Base-by-base conservation (phyloP, 345 rosid genomes). In the Erodium maritimum region DNA sequence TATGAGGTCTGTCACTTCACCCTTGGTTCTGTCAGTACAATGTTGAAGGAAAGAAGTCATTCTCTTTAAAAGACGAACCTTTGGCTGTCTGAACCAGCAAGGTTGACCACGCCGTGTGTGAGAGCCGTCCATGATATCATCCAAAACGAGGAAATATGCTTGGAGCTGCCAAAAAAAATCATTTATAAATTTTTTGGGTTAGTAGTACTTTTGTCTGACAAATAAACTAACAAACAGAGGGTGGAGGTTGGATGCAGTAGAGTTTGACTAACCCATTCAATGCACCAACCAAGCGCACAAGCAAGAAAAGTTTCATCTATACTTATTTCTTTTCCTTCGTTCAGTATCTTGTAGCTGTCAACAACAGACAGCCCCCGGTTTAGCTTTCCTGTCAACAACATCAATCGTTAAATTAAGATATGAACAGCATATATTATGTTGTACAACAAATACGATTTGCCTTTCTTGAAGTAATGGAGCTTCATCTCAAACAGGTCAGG, bases 291-390 rank as follows among this genome's bases (percentile, higher is more conserved):
- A 29, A 86, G 95, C 55, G 84, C 78, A 63, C 86, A 77, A 17
- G 87, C 71, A 54, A 80, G 91, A 63, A 84, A 84, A 50, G 79
- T 37, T 58, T 89, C 91, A 50, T 84, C 81, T 53, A 82, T 86
- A 0, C 80, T 79, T 67, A 89, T 67, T 59, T 79, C 86, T 25
- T 67, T 69, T 60, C 88, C 87, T 62, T 82, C 76, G 72, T 80
- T 82, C 75, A 89, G 61, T 66, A 80, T 65, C 59, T 79, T 78
- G 79, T 77, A 82, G 75, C 95, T 84, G 71, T 86, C 95, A 64
- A 86, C 72, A 20, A 93, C 96, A 54, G 95, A 93, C 60, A 89
- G 80, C 21, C 99, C 96, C 17, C 99, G 72, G 53, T 93, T 93
- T 65, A 93, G 78, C 75, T 87, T 89, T 61, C 96, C 96, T 88